These are phyloP conservation scores for Fusarium domesticum DNA, from an alignment of 2,329 filamentous ascomycete species.

Conservation along the genomic window DNA sequence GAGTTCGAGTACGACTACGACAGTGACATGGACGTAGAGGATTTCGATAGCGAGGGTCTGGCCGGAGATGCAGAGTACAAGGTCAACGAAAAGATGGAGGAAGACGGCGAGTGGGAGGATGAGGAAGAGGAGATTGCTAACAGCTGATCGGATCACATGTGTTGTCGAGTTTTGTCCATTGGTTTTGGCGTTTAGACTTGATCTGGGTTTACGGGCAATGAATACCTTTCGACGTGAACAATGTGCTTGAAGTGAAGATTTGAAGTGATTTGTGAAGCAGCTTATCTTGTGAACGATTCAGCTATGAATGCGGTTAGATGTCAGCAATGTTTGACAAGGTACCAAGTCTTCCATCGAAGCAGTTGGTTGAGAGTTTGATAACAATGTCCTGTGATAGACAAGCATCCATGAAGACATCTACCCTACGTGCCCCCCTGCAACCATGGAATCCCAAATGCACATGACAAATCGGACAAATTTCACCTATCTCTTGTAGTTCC, in stretches of 20 bases:
- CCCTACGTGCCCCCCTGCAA: too few relatives aligned
- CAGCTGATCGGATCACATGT: constrained; percentile 13
- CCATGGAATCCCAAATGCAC: background rate
- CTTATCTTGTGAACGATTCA: too few relatives aligned
- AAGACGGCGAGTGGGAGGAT: constrained; percentile 52
- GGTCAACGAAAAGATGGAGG: constrained; percentile 48
- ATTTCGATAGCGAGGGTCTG: constrained; percentile 50
- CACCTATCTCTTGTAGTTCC: background rate
- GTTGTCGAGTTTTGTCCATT: constrained; percentile 12
- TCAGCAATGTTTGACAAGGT: too few relatives aligned
- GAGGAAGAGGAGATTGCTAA: constrained; percentile 43
- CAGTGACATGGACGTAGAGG: constrained; percentile 45
- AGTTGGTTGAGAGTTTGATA: too few relatives aligned
- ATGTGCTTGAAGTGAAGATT: too few relatives aligned
- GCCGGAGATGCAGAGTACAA: constrained; percentile 50
- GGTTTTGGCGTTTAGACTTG: constrained; percentile 26
- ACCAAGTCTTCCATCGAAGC: too few relatives aligned
- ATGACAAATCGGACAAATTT: background rate
- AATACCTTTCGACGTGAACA: constrained; percentile 17
- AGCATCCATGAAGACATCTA: too few relatives aligned
- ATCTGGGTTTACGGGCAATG: constrained; percentile 25
- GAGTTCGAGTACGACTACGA: constrained; percentile 46
- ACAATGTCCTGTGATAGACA: too few relatives aligned
- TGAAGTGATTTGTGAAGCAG: too few relatives aligned
- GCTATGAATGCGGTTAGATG: too few relatives aligned